Evolutionary conservation across 352 stramenopile genomes (phyloP).

Genomic region (Phytophthora idaei): DNA sequence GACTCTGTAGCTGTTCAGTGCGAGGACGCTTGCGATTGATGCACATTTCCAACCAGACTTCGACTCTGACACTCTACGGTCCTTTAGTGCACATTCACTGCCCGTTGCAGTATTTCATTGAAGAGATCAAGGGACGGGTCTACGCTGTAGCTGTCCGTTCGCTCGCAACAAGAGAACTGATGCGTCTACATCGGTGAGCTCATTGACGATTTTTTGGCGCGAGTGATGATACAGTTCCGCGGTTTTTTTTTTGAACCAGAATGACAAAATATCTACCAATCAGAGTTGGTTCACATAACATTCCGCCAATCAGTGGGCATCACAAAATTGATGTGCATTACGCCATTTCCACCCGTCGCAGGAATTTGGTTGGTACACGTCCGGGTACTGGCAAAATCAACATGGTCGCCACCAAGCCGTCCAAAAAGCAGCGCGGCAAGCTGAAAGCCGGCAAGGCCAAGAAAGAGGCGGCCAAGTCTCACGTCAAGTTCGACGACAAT

Average conservation of each 20-base stretch:
- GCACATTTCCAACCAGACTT: slow-evolving; percentile 21
- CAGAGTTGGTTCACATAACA: slow-evolving; percentile 11
- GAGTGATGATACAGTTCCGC: slow-evolving; percentile 19
- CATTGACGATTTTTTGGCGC: slow-evolving; percentile 40
- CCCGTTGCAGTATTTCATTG: not conserved
- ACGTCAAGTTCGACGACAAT: slow-evolving; percentile 75
- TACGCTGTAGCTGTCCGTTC: slow-evolving; percentile 1
- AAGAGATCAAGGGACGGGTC: slow-evolving; percentile 3
- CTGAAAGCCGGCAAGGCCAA: slow-evolving; percentile 45
- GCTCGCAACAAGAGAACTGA: slow-evolving; percentile 44
- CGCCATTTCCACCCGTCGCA: slow-evolving; percentile 28
- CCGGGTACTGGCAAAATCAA: not conserved
- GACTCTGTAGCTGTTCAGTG: slow-evolving; percentile 18
- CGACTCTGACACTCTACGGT: slow-evolving; percentile 4
- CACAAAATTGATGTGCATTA: slow-evolving; percentile 1
- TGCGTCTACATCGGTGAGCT: slow-evolving; percentile 14
- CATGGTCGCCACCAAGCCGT: slow-evolving; percentile 66
- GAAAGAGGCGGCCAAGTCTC: slow-evolving; percentile 39
- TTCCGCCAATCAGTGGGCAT: slow-evolving; percentile 47
- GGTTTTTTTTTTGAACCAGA: slow-evolving; percentile 4
- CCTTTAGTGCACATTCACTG: slow-evolving; percentile 15
- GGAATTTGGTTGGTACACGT: slow-evolving; percentile 35
- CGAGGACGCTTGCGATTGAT: slow-evolving; percentile 34
- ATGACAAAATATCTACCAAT: slow-evolving; percentile 45
- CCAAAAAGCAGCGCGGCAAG: slow-evolving; percentile 84